These are phyloP conservation scores for Hypoxylon fuscum DNA, from an alignment of 495 filamentous ascomycete species.

Conservation along the genomic window DNA sequence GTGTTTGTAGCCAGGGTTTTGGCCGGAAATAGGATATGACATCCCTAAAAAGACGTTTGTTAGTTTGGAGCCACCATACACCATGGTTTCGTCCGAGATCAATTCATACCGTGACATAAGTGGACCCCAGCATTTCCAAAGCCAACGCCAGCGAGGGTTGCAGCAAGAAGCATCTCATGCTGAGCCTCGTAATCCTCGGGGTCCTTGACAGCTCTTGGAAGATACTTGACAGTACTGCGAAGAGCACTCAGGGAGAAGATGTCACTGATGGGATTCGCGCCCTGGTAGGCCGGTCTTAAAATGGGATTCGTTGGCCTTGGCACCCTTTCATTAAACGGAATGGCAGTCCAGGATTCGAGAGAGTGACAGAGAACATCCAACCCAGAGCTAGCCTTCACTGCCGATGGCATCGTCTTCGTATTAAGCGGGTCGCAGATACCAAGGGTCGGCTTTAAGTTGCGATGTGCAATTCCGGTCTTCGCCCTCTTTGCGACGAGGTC, in stretches of 20 bases:
- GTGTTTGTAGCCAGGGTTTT: constrained; percentile 91
- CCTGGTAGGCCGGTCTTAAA: constrained; percentile 91
- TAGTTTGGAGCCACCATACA: not conserved
- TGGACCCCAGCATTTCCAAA: constrained; percentile 98
- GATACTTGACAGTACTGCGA: constrained; percentile 82
- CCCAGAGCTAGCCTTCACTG: constrained; percentile 87
- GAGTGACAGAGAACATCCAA: constrained; percentile 94
- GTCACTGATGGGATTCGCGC: constrained; percentile 96
- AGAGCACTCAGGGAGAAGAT: constrained; percentile 91
- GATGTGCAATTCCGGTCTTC: constrained; percentile 95
- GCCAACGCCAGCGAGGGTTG: constrained; percentile 91
- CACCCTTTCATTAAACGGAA: constrained; percentile 84
- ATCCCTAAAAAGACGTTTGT: constrained; percentile 69
- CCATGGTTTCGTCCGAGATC: not conserved
- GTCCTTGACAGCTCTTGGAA: constrained; percentile 84
- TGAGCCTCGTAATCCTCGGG: constrained; percentile 93
- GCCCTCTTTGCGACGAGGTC: constrained; percentile 87
- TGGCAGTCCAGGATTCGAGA: constrained; percentile 95
- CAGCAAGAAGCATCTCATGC: constrained; percentile 91
- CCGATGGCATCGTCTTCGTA: constrained; percentile 91
- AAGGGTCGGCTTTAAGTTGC: constrained; percentile 92
- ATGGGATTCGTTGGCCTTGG: constrained; percentile 91
- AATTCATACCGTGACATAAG: constrained; percentile 78
- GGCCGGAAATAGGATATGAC: constrained; percentile 93
- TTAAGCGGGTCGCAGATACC: constrained; percentile 97